Percentiles rank a stretch among this genome's conserved stretches.
Evolutionary conservation across 768 basidiomycete genomes (phyloP).

Genomic region (Pisolithus orientalis): DNA sequence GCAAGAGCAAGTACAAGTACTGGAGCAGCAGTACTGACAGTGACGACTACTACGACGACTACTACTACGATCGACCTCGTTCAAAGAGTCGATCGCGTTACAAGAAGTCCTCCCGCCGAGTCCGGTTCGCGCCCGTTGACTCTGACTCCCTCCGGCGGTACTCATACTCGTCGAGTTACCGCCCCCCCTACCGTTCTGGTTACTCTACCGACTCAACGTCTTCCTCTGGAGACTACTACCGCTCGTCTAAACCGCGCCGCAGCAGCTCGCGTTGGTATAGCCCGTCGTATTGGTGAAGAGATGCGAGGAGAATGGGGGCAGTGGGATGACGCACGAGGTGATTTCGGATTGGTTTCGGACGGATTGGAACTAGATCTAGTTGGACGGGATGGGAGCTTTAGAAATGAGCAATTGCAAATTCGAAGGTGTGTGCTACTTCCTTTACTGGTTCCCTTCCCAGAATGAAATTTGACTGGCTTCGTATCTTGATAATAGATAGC

Average conservation of each 20-base stretch:
- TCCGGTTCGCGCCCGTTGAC: constrained; percentile 1
- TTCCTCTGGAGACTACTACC: neutral
- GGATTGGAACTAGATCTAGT: neutral
- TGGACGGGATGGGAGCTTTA: neutral
- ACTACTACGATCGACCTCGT: neutral
- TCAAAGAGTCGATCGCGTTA: neutral
- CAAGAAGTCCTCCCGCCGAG: neutral
- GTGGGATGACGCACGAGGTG: neutral
- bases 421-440: neutral
- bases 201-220: neutral
- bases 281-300: neutral
- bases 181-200: neutral
- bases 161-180: neutral
- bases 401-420: constrained; percentile 1
- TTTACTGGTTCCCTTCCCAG: neutral
- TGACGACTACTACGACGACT: neutral
- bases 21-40: neutral
- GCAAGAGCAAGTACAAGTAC: neutral
- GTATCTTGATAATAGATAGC: neutral
- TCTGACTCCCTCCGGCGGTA: neutral
- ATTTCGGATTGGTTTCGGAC: neutral
- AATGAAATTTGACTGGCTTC: neutral
- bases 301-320: neutral
- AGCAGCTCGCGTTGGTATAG: neutral
- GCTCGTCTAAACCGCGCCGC: neutral